These are phyloP conservation scores for Salix exigua DNA, from an alignment of 345 rosid species.

Conservation along the genomic window DNA sequence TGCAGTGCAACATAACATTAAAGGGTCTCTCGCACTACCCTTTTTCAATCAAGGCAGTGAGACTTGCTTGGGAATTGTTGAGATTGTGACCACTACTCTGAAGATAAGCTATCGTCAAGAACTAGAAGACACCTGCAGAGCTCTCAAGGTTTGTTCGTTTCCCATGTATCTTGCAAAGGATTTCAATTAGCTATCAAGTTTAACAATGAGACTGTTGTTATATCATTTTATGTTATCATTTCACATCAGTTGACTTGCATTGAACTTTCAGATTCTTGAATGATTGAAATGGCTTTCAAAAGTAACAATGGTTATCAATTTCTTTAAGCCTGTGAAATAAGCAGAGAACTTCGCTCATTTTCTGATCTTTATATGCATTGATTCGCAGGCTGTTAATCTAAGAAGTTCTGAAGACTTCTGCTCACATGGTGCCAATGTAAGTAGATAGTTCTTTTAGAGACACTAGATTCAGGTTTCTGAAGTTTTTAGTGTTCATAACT, in stretches of 20 bases:
- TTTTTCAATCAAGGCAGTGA: slow-evolving; percentile 64
- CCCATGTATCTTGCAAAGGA: neutral
- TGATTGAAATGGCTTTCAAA: neutral
- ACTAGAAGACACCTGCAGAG: slow-evolving; percentile 61
- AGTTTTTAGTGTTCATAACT: slow-evolving; percentile 12
- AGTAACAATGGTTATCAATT: neutral
- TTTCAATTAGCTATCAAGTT: neutral
- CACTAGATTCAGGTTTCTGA: slow-evolving; percentile 1
- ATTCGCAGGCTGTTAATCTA: slow-evolving; percentile 70
- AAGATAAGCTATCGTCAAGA: slow-evolving; percentile 56
- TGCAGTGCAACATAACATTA: slow-evolving; percentile 54
- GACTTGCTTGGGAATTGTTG: slow-evolving; percentile 74
- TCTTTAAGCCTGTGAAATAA: neutral
- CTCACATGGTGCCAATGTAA: slow-evolving; percentile 47
- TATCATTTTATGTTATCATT: neutral
- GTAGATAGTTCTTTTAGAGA: slow-evolving; percentile 12
- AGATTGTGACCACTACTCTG: slow-evolving; percentile 64
- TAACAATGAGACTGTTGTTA: neutral
- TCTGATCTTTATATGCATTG: slow-evolving; percentile 15
- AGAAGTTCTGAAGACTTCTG: slow-evolving; percentile 51
- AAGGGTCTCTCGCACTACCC: slow-evolving; percentile 76
- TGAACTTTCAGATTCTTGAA: neutral
- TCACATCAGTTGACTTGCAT: neutral
- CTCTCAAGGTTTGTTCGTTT: slow-evolving; percentile 61
- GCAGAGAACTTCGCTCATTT: neutral